Evolutionary conservation across 2,329 filamentous ascomycete genomes (phyloP), one percentile per base, ranked within the genome.

Genomic region (Hypoxylon rubiginosum): DNA sequence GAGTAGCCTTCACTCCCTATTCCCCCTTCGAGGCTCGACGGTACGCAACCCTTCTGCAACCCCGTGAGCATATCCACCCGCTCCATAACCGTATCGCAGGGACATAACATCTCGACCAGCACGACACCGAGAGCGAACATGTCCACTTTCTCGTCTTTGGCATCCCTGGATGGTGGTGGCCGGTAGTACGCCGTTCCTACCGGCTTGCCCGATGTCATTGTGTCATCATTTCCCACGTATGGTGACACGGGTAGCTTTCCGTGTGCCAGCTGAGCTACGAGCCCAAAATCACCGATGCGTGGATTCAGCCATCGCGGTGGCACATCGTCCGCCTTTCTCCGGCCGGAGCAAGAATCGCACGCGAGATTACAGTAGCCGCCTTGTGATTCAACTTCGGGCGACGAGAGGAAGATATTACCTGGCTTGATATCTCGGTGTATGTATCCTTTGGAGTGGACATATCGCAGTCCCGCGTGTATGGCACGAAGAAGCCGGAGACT

Each of bases 351-450:
- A 2, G 69, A 59, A 34, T 30, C 30, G 36, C 75, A 77, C 1
- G 66, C 65, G n/a, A 74, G 53, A 28, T 75, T 66, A 51, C 74
- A 77, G 41, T 72, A 77, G 3, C 75, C 75, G 6, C 68, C 66
- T 21, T 72, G 66, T 6, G 53, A 64, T 4, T 64, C 64, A 3
- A 52, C 19, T 17, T 83, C 82, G 0, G 82, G 76, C 0, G 80
- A 77, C 1, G 85, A 86, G 0, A 91, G 79, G 75, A 91, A 91
- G 24, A 91, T 86, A 69, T 91, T 91, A 2, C 86, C 88, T 0
- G 89, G 89, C 71, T 91, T 91, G 46, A 91, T 82, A 71, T 91
- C 89, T 3, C 88, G 84, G 68, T 91, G 89, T 0, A 91, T 83
- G 54, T 90, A 84, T 1, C 84, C 83, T 67, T 87, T 83, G 0